phyloP scores from a whole-genome alignment of 345 rosid species.

The Pugionium cornutum region DNA sequence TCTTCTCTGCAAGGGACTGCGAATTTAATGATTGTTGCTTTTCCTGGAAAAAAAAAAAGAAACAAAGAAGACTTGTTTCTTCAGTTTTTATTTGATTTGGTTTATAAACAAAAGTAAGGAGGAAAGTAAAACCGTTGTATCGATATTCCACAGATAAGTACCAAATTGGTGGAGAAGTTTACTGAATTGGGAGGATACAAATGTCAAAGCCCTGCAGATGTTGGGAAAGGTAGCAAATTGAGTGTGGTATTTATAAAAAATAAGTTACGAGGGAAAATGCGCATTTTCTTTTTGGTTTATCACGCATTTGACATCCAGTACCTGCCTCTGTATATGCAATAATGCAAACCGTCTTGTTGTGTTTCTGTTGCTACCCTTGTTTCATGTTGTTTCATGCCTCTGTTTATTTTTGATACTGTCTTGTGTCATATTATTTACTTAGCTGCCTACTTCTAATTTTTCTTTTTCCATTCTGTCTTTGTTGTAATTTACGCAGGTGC shows the following conservation, averaged over 20 bases:
- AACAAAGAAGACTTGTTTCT: not conserved
- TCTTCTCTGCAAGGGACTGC: not conserved
- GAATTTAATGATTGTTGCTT: not conserved
- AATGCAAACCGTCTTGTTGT: not conserved
- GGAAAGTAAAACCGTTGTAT: not conserved
- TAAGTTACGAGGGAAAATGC: not conserved
- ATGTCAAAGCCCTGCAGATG: conserved; percentile 56
- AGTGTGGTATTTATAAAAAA: not conserved
- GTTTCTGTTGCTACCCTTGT: conserved; percentile 1
- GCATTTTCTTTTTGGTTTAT: not conserved
- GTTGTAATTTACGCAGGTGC: conserved; percentile 51
- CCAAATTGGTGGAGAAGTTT: conserved; percentile 54
- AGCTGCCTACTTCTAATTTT: not conserved
- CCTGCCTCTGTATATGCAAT: not conserved
- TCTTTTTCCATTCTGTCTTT: conserved; percentile 5
- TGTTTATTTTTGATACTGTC: conserved; percentile 12
- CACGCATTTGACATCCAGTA: not conserved
- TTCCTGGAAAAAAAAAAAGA: not conserved
- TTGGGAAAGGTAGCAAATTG: conserved; percentile 54
- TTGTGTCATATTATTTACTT: conserved; percentile 13
- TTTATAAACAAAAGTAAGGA: not conserved
- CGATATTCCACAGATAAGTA: conserved; percentile 46
- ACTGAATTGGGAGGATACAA: conserved; percentile 56
- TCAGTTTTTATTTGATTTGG: not conserved
- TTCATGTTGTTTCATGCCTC: conserved; percentile 10